Conservation (phyloP, 495 filamentous ascomycete genomes). For the Clohesyomyces aquaticus region DNA sequence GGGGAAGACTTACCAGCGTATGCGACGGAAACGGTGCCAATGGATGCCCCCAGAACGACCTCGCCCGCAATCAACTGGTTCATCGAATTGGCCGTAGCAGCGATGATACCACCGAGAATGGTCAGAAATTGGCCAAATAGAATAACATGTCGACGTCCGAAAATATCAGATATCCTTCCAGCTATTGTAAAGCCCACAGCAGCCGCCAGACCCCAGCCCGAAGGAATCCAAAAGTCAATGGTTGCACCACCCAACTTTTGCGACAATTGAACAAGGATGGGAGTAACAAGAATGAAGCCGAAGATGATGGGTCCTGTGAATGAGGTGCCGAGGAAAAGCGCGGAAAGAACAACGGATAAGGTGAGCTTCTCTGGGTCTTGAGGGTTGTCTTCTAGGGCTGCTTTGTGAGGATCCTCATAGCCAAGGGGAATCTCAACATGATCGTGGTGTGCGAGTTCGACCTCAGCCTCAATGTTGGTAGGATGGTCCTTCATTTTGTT, state of each 20-base stretch:
- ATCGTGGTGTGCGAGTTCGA: slow-evolving; percentile 23
- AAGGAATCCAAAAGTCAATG: slow-evolving; percentile 34
- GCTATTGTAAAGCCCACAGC: slow-evolving; percentile 15
- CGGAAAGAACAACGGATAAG: slow-evolving; percentile 42
- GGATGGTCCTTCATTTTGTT: slow-evolving; percentile 9
- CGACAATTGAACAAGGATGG: slow-evolving; percentile 39
- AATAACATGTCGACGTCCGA: slow-evolving; percentile 22
- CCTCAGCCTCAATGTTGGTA: background rate
- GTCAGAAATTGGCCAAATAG: slow-evolving; percentile 23
- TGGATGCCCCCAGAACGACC: slow-evolving; percentile 23
- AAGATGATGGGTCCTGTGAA: slow-evolving; percentile 41
- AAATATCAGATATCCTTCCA: slow-evolving; percentile 28
- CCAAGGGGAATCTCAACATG: slow-evolving; percentile 13
- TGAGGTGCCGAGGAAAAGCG: slow-evolving; percentile 43
- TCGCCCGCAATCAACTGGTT: slow-evolving; percentile 32
- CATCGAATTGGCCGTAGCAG: slow-evolving; percentile 16
- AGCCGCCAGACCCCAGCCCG: slow-evolving; percentile 38
- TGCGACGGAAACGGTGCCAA: slow-evolving; percentile 27
- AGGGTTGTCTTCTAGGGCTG: slow-evolving; percentile 42
- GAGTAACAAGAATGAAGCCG: slow-evolving; percentile 39
- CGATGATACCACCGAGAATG: slow-evolving; percentile 22
- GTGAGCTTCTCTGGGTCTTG: slow-evolving; percentile 38
- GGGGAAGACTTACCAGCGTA: slow-evolving; percentile 20
- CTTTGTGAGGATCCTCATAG: slow-evolving; percentile 38
- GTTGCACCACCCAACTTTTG: slow-evolving; percentile 30